These are phyloP conservation scores for Lunasporangiospora selenospora DNA, from an alignment of 192 early-diverging fungal species.

Conservation along the genomic window DNA sequence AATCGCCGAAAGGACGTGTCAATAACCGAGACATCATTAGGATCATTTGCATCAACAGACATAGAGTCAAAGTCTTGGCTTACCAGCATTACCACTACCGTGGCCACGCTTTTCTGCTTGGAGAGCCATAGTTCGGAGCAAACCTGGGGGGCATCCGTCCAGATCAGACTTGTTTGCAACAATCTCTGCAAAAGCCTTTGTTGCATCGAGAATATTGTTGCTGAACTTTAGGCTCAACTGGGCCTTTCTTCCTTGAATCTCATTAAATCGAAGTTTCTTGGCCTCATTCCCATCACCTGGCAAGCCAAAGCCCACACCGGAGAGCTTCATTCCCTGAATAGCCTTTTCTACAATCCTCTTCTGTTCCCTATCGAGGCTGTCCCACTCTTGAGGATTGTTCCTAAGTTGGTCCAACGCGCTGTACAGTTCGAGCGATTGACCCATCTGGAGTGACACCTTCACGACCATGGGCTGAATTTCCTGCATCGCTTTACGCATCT, in stretches of 20 bases:
- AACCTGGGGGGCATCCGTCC: conserved; percentile 51
- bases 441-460: conserved; percentile 56
- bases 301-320: conserved; percentile 42
- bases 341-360: conserved; percentile 59
- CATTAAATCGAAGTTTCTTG: conserved; percentile 59
- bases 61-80: neutral
- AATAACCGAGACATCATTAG: no score
- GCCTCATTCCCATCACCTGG: conserved; percentile 52
- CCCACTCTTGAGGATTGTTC: conserved; percentile 32
- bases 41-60: neutral
- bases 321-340: conserved; percentile 57
- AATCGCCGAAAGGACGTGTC: no score
- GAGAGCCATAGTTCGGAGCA: conserved; percentile 52
- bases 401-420: conserved; percentile 56
- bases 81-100: conserved; percentile 37
- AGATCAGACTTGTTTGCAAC: conserved; percentile 49
- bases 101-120: conserved; percentile 49
- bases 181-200: conserved; percentile 56
- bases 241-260: conserved; percentile 55
- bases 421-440: conserved; percentile 61
- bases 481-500: conserved; percentile 56
- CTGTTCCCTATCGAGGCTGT: conserved; percentile 50
- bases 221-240: conserved; percentile 56
- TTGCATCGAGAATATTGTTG: conserved; percentile 64
- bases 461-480: conserved; percentile 57